Percentiles rank a stretch among this genome's conserved stretches.
Conservation (phyloP, 331 rosid genomes). For the Phaseolus coccineus region DNA sequence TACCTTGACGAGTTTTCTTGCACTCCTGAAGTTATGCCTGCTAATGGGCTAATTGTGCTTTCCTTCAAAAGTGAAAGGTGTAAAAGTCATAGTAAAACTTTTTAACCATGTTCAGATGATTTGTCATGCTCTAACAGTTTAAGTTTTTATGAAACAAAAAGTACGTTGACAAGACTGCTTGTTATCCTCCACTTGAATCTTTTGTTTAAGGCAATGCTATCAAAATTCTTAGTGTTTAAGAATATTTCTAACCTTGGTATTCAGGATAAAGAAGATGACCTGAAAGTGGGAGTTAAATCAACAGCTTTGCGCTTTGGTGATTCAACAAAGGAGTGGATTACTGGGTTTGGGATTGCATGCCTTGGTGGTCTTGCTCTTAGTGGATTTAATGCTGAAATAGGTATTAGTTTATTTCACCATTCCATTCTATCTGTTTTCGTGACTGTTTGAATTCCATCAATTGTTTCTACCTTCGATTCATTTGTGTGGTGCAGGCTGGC, state of each 20-base stretch:
- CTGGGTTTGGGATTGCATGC: constrained; percentile 81
- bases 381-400: constrained; percentile 84
- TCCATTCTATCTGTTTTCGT: background rate
- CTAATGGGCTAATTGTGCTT: background rate
- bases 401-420: constrained; percentile 43
- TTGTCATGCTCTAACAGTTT: constrained; percentile 11
- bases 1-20: constrained; percentile 13
- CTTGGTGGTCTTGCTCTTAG: constrained; percentile 73
- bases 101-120: constrained; percentile 37
- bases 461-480: constrained; percentile 24
- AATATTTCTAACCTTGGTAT: constrained; percentile 31
- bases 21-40: constrained; percentile 22
- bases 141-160: constrained; percentile 21
- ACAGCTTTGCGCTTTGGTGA: constrained; percentile 92
- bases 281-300: constrained; percentile 91
- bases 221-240: constrained; percentile 28
- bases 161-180: constrained; percentile 29
- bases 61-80: constrained; percentile 19
- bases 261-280: constrained; percentile 91
- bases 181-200: constrained; percentile 20
- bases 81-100: constrained; percentile 8
- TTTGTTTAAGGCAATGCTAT: constrained; percentile 37
- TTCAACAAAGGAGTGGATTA: constrained; percentile 77
- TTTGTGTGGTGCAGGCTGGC: constrained; percentile 78
- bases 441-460: constrained; percentile 10